phyloP scores from a whole-genome alignment of 805 yeast species.

The Sugiyamaella boreocaroliniensis region DNA sequence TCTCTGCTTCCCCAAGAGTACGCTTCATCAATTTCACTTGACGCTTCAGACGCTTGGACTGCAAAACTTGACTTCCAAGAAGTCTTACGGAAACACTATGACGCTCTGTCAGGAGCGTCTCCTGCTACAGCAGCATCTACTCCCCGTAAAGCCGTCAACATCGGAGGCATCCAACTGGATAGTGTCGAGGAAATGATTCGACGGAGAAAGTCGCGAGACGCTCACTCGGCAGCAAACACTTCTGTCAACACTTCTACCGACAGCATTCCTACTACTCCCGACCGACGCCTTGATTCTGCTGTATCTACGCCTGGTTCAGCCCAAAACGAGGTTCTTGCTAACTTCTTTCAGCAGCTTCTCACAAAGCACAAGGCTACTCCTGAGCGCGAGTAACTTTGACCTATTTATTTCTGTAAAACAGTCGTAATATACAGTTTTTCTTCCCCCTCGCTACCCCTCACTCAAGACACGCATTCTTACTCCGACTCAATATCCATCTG shows the following conservation, averaged over 20 bases:
- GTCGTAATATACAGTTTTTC: no score
- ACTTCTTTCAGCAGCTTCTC: slow-evolving; percentile 24
- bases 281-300: slow-evolving; percentile 11
- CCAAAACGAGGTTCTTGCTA: slow-evolving; percentile 22
- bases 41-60: not conserved
- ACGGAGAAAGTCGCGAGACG: slow-evolving; percentile 19
- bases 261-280: slow-evolving; percentile 14
- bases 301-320: slow-evolving; percentile 12
- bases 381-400: not conserved
- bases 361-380: slow-evolving; percentile 4
- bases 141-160: slow-evolving; percentile 9
- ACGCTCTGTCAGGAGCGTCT: slow-evolving; percentile 6
- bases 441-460: no score
- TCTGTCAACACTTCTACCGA: slow-evolving; percentile 1
- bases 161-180: slow-evolving; percentile 25
- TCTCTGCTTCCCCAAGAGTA: not conserved
- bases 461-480: not conserved
- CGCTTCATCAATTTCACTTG: not conserved
- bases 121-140: slow-evolving; percentile 5
- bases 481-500: slow-evolving; percentile 7
- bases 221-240: not conserved
- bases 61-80: slow-evolving; percentile 20
- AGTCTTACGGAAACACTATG: slow-evolving; percentile 18
- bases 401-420: not conserved
- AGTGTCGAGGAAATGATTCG: slow-evolving; percentile 19